Evolutionary conservation across 2,329 filamentous ascomycete species (phyloP).

Genomic region (Aspergillus brasiliensis): DNA sequence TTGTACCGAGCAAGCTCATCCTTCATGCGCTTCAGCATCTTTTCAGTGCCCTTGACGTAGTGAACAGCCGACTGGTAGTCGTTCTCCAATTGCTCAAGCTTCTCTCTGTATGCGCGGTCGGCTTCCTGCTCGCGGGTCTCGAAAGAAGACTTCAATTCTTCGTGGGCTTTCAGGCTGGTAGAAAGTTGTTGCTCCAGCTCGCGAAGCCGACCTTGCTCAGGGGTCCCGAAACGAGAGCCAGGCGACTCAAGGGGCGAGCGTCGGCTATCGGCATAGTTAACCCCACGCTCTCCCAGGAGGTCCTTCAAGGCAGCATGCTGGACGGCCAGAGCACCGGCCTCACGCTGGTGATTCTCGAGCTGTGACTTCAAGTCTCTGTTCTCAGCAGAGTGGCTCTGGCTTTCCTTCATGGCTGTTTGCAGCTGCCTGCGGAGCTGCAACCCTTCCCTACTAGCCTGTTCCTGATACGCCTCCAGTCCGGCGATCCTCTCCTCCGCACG

Average conservation of each 20-base stretch:
- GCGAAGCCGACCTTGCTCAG: slow-evolving; percentile 75
- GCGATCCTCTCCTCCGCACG: slow-evolving; percentile 95
- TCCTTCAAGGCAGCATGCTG: slow-evolving; percentile 94
- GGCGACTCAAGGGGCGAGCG: slow-evolving; percentile 75
- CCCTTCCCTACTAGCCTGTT: slow-evolving; percentile 92
- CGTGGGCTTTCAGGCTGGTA: slow-evolving; percentile 73
- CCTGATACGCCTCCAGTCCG: slow-evolving; percentile 93
- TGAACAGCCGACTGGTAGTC: slow-evolving; percentile 98
- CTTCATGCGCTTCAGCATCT: slow-evolving; percentile 98
- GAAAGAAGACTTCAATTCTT: slow-evolving; percentile 78
- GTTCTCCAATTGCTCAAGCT: slow-evolving; percentile 89
- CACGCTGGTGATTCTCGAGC: slow-evolving; percentile 81
- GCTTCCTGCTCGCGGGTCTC: slow-evolving; percentile 81
- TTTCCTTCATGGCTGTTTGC: slow-evolving; percentile 79
- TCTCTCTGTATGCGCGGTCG: slow-evolving; percentile 88
- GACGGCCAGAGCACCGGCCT: slow-evolving; percentile 89
- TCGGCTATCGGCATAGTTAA: slow-evolving; percentile 70
- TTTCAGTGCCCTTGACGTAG: slow-evolving; percentile 97
- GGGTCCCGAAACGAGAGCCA: slow-evolving; percentile 72
- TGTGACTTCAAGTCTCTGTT: slow-evolving; percentile 82
- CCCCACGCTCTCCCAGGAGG: slow-evolving; percentile 83
- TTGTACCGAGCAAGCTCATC: slow-evolving; percentile 95
- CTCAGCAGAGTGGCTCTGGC: slow-evolving; percentile 75
- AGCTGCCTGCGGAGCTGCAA: slow-evolving; percentile 87
- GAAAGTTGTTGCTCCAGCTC: slow-evolving; percentile 90